phyloP scores from a whole-genome alignment of 2,329 filamentous ascomycete genomes.

The Diaporthe sp. region DNA sequence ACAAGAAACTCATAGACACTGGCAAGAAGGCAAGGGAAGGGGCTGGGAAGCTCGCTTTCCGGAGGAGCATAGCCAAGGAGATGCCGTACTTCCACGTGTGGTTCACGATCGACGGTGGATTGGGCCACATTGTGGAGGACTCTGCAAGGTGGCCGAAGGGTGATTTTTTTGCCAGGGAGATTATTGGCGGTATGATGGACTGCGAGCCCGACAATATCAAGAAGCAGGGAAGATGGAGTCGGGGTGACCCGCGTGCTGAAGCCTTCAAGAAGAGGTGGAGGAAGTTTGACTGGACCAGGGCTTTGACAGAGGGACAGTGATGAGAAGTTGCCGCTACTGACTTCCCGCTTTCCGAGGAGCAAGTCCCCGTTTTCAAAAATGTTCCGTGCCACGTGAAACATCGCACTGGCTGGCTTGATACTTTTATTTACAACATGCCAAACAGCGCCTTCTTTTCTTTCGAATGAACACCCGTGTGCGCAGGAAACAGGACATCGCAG shows the following conservation, averaged over 20 bases:
- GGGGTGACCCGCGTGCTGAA: slow-evolving; percentile 77
- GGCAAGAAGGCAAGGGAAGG: slow-evolving; percentile 74
- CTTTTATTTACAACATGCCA: not conserved
- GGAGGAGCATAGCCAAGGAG: slow-evolving; percentile 87
- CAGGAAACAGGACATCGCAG: not conserved
- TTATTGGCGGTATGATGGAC: slow-evolving; percentile 93
- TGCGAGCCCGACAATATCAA: slow-evolving; percentile 86
- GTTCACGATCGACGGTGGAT: slow-evolving; percentile 91
- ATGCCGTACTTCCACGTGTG: slow-evolving; percentile 99
- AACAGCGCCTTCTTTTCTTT: not conserved
- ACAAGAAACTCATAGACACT: slow-evolving; percentile 95
- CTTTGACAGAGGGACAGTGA: slow-evolving; percentile 59
- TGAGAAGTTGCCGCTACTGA: not conserved
- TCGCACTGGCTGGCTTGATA: not conserved
- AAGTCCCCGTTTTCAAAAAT: not conserved
- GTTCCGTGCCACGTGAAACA: not conserved
- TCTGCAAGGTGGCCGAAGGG: slow-evolving; percentile 86
- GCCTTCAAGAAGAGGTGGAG: slow-evolving; percentile 88
- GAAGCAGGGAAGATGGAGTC: slow-evolving; percentile 88
- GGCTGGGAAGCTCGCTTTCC: slow-evolving; percentile 84
- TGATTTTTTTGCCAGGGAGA: slow-evolving; percentile 92
- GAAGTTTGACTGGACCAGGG: slow-evolving; percentile 89
- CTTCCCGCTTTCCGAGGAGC: not conserved
- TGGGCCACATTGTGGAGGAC: slow-evolving; percentile 95
- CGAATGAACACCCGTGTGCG: not conserved